Evolutionary conservation across 208 protist species (phyloP).

Genomic region (Crithidia thermophila): DNA sequence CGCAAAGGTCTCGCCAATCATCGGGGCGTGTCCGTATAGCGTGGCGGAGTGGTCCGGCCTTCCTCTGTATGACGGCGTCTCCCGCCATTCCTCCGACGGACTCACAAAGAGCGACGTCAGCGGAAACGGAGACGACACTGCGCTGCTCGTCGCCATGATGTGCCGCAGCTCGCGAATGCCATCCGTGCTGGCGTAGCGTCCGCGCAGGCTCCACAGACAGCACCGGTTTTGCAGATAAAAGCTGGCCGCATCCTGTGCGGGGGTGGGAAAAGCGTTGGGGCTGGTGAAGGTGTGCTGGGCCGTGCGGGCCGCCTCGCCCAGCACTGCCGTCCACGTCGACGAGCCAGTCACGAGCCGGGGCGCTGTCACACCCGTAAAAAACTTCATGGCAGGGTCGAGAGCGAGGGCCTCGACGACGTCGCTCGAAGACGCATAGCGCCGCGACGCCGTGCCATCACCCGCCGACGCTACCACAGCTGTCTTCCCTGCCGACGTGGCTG

Average conservation of each 20-base stretch:
- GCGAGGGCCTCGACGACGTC: slow-evolving; percentile 66
- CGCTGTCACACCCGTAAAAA: slow-evolving; percentile 54
- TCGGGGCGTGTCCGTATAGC: slow-evolving; percentile 54
- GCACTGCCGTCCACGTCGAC: slow-evolving; percentile 35
- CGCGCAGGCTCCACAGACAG: slow-evolving; percentile 70
- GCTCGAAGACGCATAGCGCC: slow-evolving; percentile 21
- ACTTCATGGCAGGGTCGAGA: slow-evolving; percentile 71
- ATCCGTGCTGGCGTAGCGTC: slow-evolving; percentile 30
- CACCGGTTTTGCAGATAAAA: slow-evolving; percentile 33
- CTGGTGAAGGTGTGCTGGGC: slow-evolving; percentile 27
- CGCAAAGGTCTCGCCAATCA: slow-evolving; percentile 40
- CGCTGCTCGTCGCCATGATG: slow-evolving; percentile 25
- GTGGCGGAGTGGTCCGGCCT: slow-evolving; percentile 38
- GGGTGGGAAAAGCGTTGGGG: slow-evolving; percentile 3
- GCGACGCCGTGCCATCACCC: slow-evolving; percentile 10
- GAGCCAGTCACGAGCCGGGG: slow-evolving; percentile 21
- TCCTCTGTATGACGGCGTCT: slow-evolving; percentile 4
- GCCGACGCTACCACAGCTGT: neutral
- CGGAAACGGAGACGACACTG: slow-evolving; percentile 25
- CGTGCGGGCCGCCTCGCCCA: slow-evolving; percentile 42
- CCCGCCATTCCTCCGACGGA: slow-evolving; percentile 25
- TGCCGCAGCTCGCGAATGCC: slow-evolving; percentile 58
- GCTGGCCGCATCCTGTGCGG: slow-evolving; percentile 3
- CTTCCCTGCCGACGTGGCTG: too few species aligned
- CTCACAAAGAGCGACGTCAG: slow-evolving; percentile 48